Evolutionary conservation across 2,329 filamentous ascomycete genomes (phyloP).

Genomic region (Cladosporium colombiae): DNA sequence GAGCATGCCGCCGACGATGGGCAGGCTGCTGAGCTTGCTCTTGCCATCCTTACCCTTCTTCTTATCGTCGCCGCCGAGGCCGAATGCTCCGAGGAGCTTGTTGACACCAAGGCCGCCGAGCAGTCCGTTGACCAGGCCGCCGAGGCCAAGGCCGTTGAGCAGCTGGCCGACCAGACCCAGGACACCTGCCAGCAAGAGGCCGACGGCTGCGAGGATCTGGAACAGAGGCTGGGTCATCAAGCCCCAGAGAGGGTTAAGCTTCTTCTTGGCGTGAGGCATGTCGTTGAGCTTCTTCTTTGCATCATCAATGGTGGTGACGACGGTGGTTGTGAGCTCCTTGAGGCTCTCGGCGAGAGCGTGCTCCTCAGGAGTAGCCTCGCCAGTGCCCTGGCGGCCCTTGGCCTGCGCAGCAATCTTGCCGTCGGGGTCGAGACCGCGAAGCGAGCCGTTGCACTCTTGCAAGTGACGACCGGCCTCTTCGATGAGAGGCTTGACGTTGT

Average conservation of each 20-base stretch:
- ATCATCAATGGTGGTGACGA: conserved; percentile 81
- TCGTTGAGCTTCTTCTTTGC: conserved; percentile 85
- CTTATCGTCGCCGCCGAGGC: conserved; percentile 57
- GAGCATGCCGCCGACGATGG: conserved; percentile 51
- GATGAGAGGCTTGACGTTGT: conserved; percentile 82
- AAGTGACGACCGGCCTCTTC: conserved; percentile 82
- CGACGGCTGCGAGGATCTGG: conserved; percentile 90
- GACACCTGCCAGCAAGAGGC: conserved; percentile 78
- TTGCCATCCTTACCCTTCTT: conserved; percentile 43
- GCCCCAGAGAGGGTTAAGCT: conserved; percentile 86
- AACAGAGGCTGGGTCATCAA: conserved; percentile 81
- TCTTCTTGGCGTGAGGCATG: conserved; percentile 94
- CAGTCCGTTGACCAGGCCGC: conserved; percentile 75
- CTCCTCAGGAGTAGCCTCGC: conserved; percentile 80
- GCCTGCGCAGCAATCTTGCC: conserved; percentile 81
- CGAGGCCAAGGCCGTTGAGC: conserved; percentile 78
- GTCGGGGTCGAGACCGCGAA: conserved; percentile 86
- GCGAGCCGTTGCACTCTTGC: conserved; percentile 80
- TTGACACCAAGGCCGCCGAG: conserved; percentile 75
- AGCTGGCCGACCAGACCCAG: conserved; percentile 77
- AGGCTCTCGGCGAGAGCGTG: conserved; percentile 80
- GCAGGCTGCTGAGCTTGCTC: conserved; percentile 41
- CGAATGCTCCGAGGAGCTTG: conserved; percentile 73
- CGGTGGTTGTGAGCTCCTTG: conserved; percentile 80
- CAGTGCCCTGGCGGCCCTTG: conserved; percentile 74